Evolutionary conservation across 495 filamentous ascomycete species (phyloP).

Genomic region (Xylaria sp.): DNA sequence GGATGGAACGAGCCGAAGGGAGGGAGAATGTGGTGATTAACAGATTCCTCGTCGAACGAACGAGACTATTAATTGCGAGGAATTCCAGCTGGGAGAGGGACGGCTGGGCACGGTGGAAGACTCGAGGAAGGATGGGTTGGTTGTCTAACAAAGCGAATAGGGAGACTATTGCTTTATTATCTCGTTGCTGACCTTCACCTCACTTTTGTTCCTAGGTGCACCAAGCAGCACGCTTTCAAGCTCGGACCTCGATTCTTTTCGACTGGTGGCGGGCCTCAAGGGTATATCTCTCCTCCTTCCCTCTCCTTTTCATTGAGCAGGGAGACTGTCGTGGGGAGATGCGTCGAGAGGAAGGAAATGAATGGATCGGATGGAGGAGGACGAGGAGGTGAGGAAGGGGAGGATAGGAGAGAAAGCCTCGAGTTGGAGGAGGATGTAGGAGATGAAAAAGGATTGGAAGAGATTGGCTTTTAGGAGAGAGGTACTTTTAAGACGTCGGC

Average conservation of each 20-base stretch:
- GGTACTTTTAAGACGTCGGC: slow-evolving; percentile 59
- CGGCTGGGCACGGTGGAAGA: slow-evolving; percentile 35
- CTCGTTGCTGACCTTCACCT: slow-evolving; percentile 35
- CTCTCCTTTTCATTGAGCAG: slow-evolving; percentile 52
- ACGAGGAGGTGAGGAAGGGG: slow-evolving; percentile 52
- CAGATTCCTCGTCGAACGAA: slow-evolving; percentile 38
- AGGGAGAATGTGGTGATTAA: slow-evolving; percentile 40
- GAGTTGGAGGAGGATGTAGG: slow-evolving; percentile 63
- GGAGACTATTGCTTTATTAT: slow-evolving; percentile 29
- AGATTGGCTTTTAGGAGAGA: slow-evolving; percentile 52
- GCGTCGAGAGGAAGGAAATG: slow-evolving; percentile 48
- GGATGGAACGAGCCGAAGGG: slow-evolving; percentile 31
- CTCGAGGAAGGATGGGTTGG: slow-evolving; percentile 34
- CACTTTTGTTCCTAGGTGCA: slow-evolving; percentile 30
- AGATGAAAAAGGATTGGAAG: slow-evolving; percentile 62
- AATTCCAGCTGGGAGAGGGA: slow-evolving; percentile 40
- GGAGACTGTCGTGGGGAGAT: slow-evolving; percentile 47
- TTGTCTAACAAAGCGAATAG: slow-evolving; percentile 35
- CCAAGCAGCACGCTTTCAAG: slow-evolving; percentile 38
- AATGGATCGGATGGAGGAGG: slow-evolving; percentile 64
- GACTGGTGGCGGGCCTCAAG: slow-evolving; percentile 37
- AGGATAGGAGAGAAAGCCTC: slow-evolving; percentile 62
- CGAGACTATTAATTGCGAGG: slow-evolving; percentile 32
- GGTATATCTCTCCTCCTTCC: slow-evolving; percentile 47
- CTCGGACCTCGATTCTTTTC: slow-evolving; percentile 40